phyloP scores from a whole-genome alignment of 805 yeast genomes.

The Wickerhamomyces pijperi region DNA sequence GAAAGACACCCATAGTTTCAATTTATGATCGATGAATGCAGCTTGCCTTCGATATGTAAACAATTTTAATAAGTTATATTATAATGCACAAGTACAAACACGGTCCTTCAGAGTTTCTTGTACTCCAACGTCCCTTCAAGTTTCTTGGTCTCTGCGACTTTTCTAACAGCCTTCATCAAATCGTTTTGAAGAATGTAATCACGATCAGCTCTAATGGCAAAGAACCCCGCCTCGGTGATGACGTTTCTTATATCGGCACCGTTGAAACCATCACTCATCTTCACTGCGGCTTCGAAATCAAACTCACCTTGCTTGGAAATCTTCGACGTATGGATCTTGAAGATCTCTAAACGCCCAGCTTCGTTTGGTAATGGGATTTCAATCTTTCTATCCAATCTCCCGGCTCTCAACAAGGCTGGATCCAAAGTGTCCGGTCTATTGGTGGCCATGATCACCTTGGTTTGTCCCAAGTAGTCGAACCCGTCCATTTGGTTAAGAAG shows the following conservation, averaged over 20 bases:
- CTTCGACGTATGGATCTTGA: conserved; percentile 81
- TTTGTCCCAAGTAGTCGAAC: conserved; percentile 90
- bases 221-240: conserved; percentile 96
- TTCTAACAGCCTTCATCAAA: conserved; percentile 94
- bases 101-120: conserved; percentile 58
- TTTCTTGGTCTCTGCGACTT: conserved; percentile 93
- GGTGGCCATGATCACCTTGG: conserved; percentile 98
- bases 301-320: conserved; percentile 90
- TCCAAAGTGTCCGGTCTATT: conserved; percentile 96
- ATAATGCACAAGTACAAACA: neutral
- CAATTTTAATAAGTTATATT: no score
- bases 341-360: conserved; percentile 86
- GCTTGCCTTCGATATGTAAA: no score
- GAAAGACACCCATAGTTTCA: no score
- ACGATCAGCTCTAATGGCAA: conserved; percentile 95
- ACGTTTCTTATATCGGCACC: conserved; percentile 98
- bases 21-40: no score
- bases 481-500: conserved; percentile 97
- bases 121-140: conserved; percentile 93
- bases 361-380: conserved; percentile 95
- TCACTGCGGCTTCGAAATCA: conserved; percentile 93
- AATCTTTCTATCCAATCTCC: conserved; percentile 91
- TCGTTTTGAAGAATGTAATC: conserved; percentile 90
- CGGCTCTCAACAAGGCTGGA: conserved; percentile 95
- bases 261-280: conserved; percentile 98